These are phyloP conservation scores for Backusella parvicylindrica DNA, from an alignment of 192 early-diverging fungal genomes.

Conservation along the genomic window DNA sequence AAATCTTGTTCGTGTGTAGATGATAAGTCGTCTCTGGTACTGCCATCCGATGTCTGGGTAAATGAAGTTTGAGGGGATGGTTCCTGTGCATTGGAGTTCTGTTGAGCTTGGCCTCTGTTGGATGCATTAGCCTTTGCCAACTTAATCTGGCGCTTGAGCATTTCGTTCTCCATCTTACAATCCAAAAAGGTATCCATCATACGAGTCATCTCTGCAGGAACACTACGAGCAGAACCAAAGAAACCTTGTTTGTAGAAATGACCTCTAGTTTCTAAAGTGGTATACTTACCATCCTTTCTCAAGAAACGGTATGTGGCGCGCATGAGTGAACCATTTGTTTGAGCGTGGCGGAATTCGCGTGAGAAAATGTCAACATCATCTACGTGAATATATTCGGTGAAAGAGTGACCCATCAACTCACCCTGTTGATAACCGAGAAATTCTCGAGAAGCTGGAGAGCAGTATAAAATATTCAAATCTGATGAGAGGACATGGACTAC, in stretches of 20 bases:
- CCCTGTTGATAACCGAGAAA: conserved; percentile 41
- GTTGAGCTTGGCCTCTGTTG: background rate
- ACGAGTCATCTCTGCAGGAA: conserved; percentile 37
- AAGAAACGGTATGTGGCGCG: conserved; percentile 39
- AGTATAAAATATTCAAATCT: conserved; percentile 35
- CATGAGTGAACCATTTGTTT: conserved; percentile 27
- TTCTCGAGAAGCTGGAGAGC: conserved; percentile 41
- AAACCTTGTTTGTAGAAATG: conserved; percentile 34
- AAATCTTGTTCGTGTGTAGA: background rate
- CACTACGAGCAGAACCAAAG: conserved; percentile 41
- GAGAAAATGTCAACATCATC: conserved; percentile 43
- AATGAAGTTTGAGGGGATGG: background rate
- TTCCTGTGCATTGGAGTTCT: conserved; percentile 1
- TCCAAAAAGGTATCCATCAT: conserved; percentile 47
- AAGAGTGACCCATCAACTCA: conserved; percentile 36
- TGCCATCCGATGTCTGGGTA: background rate
- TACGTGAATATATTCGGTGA: conserved; percentile 44
- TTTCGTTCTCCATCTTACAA: conserved; percentile 46
- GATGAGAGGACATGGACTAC: conserved; percentile 43
- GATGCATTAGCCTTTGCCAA: conserved; percentile 10
- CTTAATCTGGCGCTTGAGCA: conserved; percentile 21
- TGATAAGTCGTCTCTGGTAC: background rate
- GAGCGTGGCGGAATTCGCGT: conserved; percentile 34
- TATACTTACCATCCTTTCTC: conserved; percentile 43
- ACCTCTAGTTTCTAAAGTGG: conserved; percentile 39